Base-by-base conservation (phyloP, 2,329 filamentous ascomycete genomes). In the Hypoxylon sp. region DNA sequence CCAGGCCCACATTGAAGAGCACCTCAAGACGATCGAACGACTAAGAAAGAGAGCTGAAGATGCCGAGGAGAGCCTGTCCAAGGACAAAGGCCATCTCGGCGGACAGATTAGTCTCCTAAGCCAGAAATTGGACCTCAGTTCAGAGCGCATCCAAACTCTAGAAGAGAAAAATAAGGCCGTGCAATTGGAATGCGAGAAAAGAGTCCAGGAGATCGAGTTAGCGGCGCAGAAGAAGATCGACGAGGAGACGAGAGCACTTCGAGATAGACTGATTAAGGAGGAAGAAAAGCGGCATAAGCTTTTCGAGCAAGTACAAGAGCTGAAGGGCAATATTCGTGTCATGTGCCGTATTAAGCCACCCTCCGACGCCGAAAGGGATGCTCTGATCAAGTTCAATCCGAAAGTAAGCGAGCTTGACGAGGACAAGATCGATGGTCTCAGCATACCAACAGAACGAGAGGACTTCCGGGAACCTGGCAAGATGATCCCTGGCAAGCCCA, bases 241-340 rank as follows among this genome's bases (percentile, higher is more conserved):
- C 57, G 89, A 72, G 11, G 73, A 75, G 51, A 76, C 74, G 2
- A 70, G 93, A 75, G 85, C 88, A 36, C 90, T 92, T 0, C 89
- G 92, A 62, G 89, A 93, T 71, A 97, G 96, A 76, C 84, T 99
- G 28, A 91, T 96, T 69, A 93, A 91, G 75, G 96, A 98, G 77
- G 96, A 99, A 80, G 96, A 93, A 0, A 84, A 97, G 55, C 89
- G 96, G 13, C 89, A 96, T 21, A 95, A 97, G 73, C 86, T 99
- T 0, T 97, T 98, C 83, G 98, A 98, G 80, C 96, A 97, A 79
- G 95, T 99, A 50, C 94, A 99, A 78, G 96, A 99, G 77, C 87
- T 99, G 65, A 98, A 97, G 79, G 96, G 96, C 74, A 99, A 99
- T 77, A 99, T 99, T 75, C 91, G 96, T 19, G 96, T 99, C 72